Evolutionary conservation across 169 alveolate genomes (phyloP).

Genomic region (Plasmodium fragile): DNA sequence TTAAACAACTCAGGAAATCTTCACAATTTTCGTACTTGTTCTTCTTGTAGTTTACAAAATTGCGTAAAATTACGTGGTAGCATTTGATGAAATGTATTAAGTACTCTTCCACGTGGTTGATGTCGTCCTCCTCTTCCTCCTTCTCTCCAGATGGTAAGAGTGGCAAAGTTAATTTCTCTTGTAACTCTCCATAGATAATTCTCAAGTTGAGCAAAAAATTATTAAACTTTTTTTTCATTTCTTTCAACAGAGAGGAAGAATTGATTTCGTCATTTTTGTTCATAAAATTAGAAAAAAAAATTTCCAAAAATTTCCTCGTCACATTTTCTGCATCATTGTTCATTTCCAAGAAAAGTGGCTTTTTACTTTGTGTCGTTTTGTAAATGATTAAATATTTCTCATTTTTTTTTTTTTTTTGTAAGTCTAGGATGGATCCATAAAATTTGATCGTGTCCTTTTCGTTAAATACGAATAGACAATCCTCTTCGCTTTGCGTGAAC

Average conservation of each 20-base stretch:
- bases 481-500: conserved; percentile 23
- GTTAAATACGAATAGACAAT: conserved; percentile 46
- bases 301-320: conserved; percentile 52
- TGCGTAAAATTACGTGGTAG: conserved; percentile 60
- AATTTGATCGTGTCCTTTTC: conserved; percentile 45
- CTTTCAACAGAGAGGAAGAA: conserved; percentile 52
- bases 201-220: conserved; percentile 69
- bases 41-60: conserved; percentile 56
- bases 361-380: conserved; percentile 29
- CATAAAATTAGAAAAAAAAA: conserved; percentile 67
- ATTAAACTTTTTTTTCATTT: conserved; percentile 71
- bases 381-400: conserved; percentile 62
- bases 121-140: conserved; percentile 52
- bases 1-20: conserved; percentile 36
- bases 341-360: conserved; percentile 41
- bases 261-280: conserved; percentile 67
- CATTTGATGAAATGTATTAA: conserved; percentile 58
- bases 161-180: conserved; percentile 56
- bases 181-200: conserved; percentile 50
- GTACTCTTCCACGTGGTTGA: conserved; percentile 55
- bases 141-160: conserved; percentile 46
- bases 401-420: conserved; percentile 33
- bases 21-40: conserved; percentile 34
- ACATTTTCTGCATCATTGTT: conserved; percentile 75
- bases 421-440: conserved; percentile 30